Evolutionary conservation across 129 eudicot genomes (phyloP).

Genomic region (Calendula officinalis): DNA sequence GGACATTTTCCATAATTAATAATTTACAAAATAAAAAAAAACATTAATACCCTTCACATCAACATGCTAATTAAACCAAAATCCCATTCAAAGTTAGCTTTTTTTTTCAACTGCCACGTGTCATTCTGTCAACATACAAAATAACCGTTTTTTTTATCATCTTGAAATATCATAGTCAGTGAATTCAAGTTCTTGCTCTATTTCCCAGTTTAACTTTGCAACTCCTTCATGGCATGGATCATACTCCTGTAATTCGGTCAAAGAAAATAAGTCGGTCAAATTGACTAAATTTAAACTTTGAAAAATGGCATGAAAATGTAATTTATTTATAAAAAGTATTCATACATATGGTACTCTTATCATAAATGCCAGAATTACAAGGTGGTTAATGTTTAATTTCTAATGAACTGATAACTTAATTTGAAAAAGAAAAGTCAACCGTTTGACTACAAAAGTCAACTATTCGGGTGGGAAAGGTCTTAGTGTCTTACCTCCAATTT

Average conservation of each 20-base stretch:
- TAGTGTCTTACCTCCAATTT: constrained; percentile 75
- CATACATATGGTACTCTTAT: no score
- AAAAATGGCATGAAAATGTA: neutral
- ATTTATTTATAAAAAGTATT: no score
- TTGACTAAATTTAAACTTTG: neutral
- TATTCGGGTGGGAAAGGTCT: constrained; percentile 12
- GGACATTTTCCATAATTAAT: constrained; percentile 40
- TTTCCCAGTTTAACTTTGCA: constrained; percentile 84
- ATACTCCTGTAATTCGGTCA: constrained; percentile 53
- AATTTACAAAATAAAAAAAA: constrained; percentile 50
- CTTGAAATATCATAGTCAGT: constrained; percentile 62
- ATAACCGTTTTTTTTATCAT: constrained; percentile 32
- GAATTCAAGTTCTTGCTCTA: constrained; percentile 71
- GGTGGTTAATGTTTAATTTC: no score
- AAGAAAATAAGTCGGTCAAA: neutral
- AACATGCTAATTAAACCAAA: constrained; percentile 44
- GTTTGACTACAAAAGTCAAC: neutral
- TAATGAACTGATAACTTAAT: no score
- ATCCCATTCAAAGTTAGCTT: constrained; percentile 55
- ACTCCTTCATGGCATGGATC: constrained; percentile 82
- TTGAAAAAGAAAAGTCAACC: no score
- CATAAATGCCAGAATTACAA: no score
- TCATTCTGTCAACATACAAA: constrained; percentile 20
- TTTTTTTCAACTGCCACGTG: constrained; percentile 38
- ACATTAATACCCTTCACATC: constrained; percentile 44